Base-by-base conservation (phyloP, 768 basidiomycete species). In the Trametes cubensis region DNA sequence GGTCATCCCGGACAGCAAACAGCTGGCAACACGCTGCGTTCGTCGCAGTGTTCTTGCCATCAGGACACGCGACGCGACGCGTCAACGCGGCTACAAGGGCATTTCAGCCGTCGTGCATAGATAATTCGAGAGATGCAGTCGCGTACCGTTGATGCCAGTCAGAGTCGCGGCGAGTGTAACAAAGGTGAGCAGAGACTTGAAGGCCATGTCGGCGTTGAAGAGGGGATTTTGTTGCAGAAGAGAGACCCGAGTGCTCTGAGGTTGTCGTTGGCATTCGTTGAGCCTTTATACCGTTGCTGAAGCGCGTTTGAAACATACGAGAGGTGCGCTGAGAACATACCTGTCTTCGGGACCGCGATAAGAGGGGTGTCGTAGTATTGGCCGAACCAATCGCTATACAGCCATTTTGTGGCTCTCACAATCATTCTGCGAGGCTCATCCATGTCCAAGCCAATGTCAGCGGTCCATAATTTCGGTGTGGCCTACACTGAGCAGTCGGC, bases 11-110 rank as follows among this genome's bases (percentile, higher is more conserved):
- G 45, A 75, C 64, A 21, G 71, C 63, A 63, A 71, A 74, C 38
- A 70, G 68, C 7, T 62, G 61, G 59, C 75, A 76, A 55, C 74
- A 76, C 6, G 71, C 71, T 18, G 66, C 68, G 61, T 76, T 68
- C 0, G 62, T 58, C 2, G 68, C 74, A 11, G 61, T 70, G 55
- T 74, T 62, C 46, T 47, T 47, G 34, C 75, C 73, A 47, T 73
- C 71, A 8, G 74, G 67, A 56, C 74, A 76, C 34, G 73, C 63
- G 23, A 62, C 65, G 7, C 66, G 64, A 21, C 63, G 66, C 30
- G 61, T 67, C 25, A 67, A 47, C 26, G 64, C 66, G 39, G 64
- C 68, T 67, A 55, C 25, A 39, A n/a, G n/a, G n/a, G n/a, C n/a
- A n/a, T n/a, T n/a, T n/a, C n/a, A n/a, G n/a, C n/a, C n/a, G n/a